A percentile compares a stretch with the other conserved stretches of the same genome.
phyloP scores from a whole-genome alignment of 164 flowering plant genomes.

The Cinnamomum micranthum region DNA sequence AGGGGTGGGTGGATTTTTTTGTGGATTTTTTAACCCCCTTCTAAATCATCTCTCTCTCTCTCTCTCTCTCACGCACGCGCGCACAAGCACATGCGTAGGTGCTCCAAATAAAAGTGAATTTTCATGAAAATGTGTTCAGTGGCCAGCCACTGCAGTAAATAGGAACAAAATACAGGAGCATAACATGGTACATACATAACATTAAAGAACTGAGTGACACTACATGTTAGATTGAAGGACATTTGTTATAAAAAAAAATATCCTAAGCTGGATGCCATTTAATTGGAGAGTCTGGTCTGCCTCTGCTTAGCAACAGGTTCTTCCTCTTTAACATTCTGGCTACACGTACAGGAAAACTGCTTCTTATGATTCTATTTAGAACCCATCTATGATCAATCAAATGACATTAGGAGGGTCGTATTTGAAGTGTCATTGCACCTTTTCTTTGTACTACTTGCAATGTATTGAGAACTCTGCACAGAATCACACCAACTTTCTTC shows the following conservation, averaged over 20 bases:
- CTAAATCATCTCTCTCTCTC: too few relatives aligned
- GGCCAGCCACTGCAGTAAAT: background rate
- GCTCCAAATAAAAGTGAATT: too few relatives aligned
- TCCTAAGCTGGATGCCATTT: background rate
- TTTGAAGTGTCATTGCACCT: background rate
- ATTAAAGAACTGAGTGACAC: background rate
- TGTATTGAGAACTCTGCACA: background rate
- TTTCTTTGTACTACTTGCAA: background rate
- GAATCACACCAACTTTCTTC: constrained; percentile 22
- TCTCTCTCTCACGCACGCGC: too few relatives aligned
- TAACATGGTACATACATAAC: background rate
- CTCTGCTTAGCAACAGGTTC: background rate
- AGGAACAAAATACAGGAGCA: background rate
- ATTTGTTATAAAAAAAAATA: background rate
- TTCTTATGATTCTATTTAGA: too few relatives aligned
- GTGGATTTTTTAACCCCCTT: too few relatives aligned
- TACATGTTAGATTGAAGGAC: background rate
- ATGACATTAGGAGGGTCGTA: background rate
- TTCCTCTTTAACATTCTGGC: background rate
- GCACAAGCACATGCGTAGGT: too few relatives aligned
- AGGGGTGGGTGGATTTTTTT: too few relatives aligned
- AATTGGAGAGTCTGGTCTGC: background rate
- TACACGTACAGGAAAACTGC: background rate
- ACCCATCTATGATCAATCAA: too few relatives aligned
- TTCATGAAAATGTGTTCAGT: background rate